Conservation (phyloP, 75 land plant species). For the Selaginella moellendorffii region DNA sequence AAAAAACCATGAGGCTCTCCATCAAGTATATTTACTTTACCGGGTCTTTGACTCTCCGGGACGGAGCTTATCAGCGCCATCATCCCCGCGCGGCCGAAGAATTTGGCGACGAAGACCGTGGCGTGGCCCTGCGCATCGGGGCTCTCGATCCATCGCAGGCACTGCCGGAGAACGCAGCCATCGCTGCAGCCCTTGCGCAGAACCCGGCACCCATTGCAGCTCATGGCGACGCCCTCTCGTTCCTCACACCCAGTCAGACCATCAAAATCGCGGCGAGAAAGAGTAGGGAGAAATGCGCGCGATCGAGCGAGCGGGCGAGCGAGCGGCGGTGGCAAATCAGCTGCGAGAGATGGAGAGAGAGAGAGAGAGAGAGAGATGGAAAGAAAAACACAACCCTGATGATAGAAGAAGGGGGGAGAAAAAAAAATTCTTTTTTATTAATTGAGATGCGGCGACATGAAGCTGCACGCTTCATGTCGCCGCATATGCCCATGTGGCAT, state of each 20-base stretch:
- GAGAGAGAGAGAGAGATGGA: neutral
- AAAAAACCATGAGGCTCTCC: too few relatives aligned
- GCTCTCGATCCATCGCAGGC: conserved; percentile 1
- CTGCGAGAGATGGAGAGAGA: neutral
- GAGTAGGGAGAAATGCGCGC: too few relatives aligned
- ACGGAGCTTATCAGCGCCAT: neutral
- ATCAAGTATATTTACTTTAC: too few relatives aligned
- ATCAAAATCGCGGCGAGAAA: too few relatives aligned
- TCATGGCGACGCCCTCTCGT: too few relatives aligned
- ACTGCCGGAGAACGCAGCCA: conserved; percentile 3
- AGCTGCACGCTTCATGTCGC: neutral
- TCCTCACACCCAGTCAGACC: too few relatives aligned
- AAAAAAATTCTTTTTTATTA: neutral
- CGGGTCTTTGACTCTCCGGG: conserved; percentile 8
- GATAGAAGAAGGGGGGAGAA: neutral
- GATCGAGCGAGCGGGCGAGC: too few relatives aligned
- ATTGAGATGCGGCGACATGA: neutral
- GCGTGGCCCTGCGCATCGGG: conserved; percentile 9
- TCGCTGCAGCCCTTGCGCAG: conserved; percentile 2
- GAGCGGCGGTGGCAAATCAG: too few relatives aligned
- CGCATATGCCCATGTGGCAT: neutral
- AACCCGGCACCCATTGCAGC: conserved; percentile 5
- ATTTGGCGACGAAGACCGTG: conserved; percentile 2
- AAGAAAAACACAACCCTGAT: neutral
- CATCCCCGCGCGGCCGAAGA: conserved; percentile 8